Evolutionary conservation across 2,329 filamentous ascomycete species (phyloP), one percentile per base, ranked within the genome.

Genomic region (Verticillium nonalfalfae): DNA sequence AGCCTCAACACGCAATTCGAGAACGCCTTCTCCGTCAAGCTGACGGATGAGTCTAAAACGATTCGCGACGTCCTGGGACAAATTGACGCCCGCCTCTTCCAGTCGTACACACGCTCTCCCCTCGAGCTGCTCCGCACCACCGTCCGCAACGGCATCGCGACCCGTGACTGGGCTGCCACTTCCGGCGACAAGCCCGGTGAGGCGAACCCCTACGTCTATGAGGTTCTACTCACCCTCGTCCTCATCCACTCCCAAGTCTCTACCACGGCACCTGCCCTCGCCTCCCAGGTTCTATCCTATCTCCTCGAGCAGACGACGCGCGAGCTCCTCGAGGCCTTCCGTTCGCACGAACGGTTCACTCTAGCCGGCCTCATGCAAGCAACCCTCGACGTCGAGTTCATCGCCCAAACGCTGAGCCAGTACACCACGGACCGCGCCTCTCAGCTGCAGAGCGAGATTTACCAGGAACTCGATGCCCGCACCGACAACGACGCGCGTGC

Each of bases 361-460:
- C 86, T 99, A 0, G 81, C 89, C 5, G 89, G 90, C 7, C 84
- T 99, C 58, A 96, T 98, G 88, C 96, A 99, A 76, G 96, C 96
- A 1, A 99, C 95, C 0, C 85, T 99, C 1, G 95, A 99, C 71
- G 93, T 97, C 1, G 95, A 99, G 75, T 98, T 99, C 71, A 88
- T 98, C 61, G 91, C 93, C 1, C 95, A 99, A 78, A 97, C 94
- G 5, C 83, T 99, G 38, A 90, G 86, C 63, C 89, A 93, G 67
- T 99, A 96, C 74, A 95, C 91, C 0, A 95, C 91, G 0, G 90
- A 96, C 61, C 84, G 86, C 58, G 91, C 93, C 3, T 87, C 87
- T 7, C 87, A 93, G 71, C 82, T 91, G 14, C 95, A 98, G 77
- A 90, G 90, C 68, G 87, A 93, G 73, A 94, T 99, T 57, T 99